Conservation (phyloP, 1,284 basidiomycete species). For the Leucoagaricus sp. region DNA sequence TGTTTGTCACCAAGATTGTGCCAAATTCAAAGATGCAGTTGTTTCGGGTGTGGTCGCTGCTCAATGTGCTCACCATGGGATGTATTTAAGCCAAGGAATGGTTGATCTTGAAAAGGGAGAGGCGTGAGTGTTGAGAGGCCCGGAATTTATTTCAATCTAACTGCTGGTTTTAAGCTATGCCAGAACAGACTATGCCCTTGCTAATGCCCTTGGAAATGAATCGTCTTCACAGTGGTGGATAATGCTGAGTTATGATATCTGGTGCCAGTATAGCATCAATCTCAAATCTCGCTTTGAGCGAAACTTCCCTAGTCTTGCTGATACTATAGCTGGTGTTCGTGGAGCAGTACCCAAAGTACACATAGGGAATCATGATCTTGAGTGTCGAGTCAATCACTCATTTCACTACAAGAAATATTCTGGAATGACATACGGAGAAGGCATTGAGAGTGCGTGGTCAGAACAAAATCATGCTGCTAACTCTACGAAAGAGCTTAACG, state of each 20-base stretch:
- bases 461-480: too few species aligned
- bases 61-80: conserved; percentile 28
- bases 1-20: conserved; percentile 24
- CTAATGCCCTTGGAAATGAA: neutral
- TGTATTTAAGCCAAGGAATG: conserved; percentile 24
- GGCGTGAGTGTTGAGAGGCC: conserved; percentile 20
- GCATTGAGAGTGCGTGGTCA: too few species aligned
- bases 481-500: too few species aligned
- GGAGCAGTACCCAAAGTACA: conserved; percentile 28
- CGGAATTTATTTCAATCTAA: neutral
- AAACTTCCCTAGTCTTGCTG: neutral
- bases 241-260: conserved; percentile 26
- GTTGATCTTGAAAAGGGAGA: conserved; percentile 28
- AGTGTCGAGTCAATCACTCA: too few species aligned
- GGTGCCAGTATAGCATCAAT: conserved; percentile 18
- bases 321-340: neutral
- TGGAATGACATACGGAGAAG: too few species aligned
- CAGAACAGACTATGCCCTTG: conserved; percentile 1
- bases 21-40: conserved; percentile 28
- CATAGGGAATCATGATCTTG: conserved; percentile 24
- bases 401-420: too few species aligned
- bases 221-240: conserved; percentile 19
- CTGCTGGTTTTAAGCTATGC: neutral
- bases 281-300: neutral
- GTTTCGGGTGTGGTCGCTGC: conserved; percentile 27